phyloP scores from a whole-genome alignment of 345 rosid species.

The Turnera subulata region DNA sequence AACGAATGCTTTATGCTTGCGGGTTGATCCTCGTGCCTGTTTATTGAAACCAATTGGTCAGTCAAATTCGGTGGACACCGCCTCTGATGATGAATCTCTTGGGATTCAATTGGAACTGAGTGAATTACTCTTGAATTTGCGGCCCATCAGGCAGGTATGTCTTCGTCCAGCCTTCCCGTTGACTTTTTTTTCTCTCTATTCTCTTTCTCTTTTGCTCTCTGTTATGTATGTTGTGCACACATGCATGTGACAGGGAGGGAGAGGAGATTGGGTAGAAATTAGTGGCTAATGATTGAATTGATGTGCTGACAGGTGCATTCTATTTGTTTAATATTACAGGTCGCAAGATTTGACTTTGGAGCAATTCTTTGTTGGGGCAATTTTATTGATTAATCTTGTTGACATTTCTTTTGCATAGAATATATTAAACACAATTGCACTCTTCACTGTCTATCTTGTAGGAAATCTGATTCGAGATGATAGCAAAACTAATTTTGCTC shows the following conservation, averaged over 20 bases:
- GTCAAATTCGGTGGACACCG: conserved; percentile 27
- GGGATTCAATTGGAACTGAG: conserved; percentile 67
- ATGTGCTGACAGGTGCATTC: not conserved
- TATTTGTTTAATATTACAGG: too few species aligned
- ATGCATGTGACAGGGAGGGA: too few species aligned
- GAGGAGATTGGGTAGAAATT: too few species aligned
- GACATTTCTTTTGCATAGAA: too few species aligned
- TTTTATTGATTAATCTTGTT: too few species aligned
- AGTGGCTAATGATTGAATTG: not conserved
- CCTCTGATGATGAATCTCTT: conserved; percentile 41
- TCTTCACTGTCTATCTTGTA: too few species aligned
- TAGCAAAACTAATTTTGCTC: conserved; percentile 80
- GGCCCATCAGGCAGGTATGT: conserved; percentile 81
- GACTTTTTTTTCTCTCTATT: too few species aligned
- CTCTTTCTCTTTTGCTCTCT: not conserved
- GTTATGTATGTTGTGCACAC: too few species aligned
- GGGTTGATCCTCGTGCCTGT: conserved; percentile 67
- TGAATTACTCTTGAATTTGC: conserved; percentile 62
- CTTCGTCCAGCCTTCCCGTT: not conserved
- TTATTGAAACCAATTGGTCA: conserved; percentile 53
- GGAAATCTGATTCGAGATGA: conserved; percentile 95
- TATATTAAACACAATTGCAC: too few species aligned
- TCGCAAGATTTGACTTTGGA: not conserved
- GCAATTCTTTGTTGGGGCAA: too few species aligned
- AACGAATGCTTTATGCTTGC: too few species aligned